Base-by-base conservation (phyloP, 352 stramenopile genomes). In the Phytophthora sp. region DNA sequence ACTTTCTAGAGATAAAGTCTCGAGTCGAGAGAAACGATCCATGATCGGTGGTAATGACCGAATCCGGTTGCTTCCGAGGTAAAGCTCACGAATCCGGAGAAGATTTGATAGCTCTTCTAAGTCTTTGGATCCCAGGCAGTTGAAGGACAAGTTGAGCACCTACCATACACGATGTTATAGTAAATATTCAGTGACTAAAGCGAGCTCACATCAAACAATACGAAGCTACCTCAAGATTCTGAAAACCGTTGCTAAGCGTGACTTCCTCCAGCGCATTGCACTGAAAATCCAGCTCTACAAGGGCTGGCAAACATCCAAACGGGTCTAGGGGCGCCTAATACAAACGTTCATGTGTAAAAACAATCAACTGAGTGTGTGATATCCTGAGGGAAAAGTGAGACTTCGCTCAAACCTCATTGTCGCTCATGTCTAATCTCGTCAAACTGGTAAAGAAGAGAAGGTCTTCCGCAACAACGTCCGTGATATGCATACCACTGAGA, bases 111-210 rank as follows among this genome's bases (percentile, higher is more conserved):
- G 53, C 28, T 92, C 79, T 42, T 91, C 79, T 1, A 92, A 52
- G 43, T 92, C 85, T 50, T 71, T 70, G 2, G 77, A 65, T 0
- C 60, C 64, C 6, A 94, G 70, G 54, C 83, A 94, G 55, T 94
- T 94, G 49, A 90, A 92, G 11, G 85, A 86, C 37, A 92, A 66
- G 44, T 92, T 94, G 24, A 94, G 66, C 17, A 92, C 80, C 77
- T 87, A 28, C 4, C 23, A 37, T 59, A 46, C 26, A 9, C 24
- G 5, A 23, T 17, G 23, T 23, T 11, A 44, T 12, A 54, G 20
- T 6, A 54, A 1, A 23, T 30, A 18, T 6, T 55, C 28, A 54
- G 34, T 18, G 15, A 17, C 3, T 51, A 12, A 17, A 50, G 7
- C 8, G 28, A 53, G 17, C 24, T n/a, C n/a, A n/a, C n/a, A n/a